Evolutionary conservation across 768 basidiomycete genomes (phyloP).

Genomic region (Calocybe indica): DNA sequence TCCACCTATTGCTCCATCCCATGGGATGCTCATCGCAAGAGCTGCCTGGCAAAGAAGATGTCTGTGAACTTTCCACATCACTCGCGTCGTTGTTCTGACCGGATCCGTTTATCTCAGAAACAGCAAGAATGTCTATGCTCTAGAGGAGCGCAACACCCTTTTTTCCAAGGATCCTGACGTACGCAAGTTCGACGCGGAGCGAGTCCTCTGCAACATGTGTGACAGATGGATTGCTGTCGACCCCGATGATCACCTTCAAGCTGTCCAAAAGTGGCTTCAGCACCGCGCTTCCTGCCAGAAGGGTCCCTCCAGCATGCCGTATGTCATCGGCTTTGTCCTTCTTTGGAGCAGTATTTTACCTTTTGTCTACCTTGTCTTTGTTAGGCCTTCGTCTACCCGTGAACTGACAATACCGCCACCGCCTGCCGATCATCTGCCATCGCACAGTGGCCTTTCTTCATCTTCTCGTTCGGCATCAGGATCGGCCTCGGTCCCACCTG

Average conservation of each 20-base stretch:
- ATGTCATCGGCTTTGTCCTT: slow-evolving; percentile 2
- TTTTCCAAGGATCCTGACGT: slow-evolving; percentile 63
- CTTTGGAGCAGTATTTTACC: not conserved
- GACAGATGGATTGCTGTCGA: slow-evolving; percentile 63
- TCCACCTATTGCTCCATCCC: slow-evolving; percentile 87
- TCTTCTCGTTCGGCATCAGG: not conserved
- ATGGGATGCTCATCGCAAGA: slow-evolving; percentile 83
- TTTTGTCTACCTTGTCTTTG: not conserved
- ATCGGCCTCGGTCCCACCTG: slow-evolving; percentile 5
- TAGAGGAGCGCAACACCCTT: slow-evolving; percentile 53
- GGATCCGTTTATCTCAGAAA: slow-evolving; percentile 17
- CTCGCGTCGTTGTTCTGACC: slow-evolving; percentile 5
- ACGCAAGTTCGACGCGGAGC: slow-evolving; percentile 71
- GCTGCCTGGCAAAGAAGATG: slow-evolving; percentile 76
- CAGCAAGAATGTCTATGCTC: slow-evolving; percentile 50
- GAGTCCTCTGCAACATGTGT: slow-evolving; percentile 63
- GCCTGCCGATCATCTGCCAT: not conserved
- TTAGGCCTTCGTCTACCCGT: slow-evolving; percentile 4
- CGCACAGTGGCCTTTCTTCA: not conserved
- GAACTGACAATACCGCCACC: not conserved
- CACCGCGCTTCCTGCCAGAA: slow-evolving; percentile 56
- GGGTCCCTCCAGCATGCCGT: slow-evolving; percentile 8
- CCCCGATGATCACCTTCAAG: slow-evolving; percentile 51
- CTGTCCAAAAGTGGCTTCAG: slow-evolving; percentile 60
- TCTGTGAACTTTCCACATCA: slow-evolving; percentile 24